Conservation (phyloP, 495 filamentous ascomycete genomes). For the Margaritispora aquatica region DNA sequence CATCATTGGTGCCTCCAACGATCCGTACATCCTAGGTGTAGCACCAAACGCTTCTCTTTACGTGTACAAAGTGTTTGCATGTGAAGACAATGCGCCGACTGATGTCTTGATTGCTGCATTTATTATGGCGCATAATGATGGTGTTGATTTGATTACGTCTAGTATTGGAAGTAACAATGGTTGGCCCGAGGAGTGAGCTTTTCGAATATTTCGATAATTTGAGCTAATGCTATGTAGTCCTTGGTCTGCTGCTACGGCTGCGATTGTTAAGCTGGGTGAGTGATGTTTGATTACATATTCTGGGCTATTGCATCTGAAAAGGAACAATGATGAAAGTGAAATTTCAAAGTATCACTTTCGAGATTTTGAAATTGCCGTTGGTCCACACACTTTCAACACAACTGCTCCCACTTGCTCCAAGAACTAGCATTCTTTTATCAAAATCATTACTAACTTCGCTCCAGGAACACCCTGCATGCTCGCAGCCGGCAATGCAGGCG, state of each 20-base stretch:
- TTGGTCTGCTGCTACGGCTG: neutral
- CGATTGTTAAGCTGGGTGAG: neutral
- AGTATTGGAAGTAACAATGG: neutral
- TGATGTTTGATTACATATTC: no score
- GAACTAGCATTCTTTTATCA: no score
- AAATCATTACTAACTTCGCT: no score
- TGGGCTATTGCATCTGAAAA: no score
- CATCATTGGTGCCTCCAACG: neutral
- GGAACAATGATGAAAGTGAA: no score
- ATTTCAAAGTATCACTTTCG: no score
- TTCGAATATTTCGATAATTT: neutral
- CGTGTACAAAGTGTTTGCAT: slow-evolving; percentile 37
- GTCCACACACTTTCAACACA: no score
- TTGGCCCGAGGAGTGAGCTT: neutral
- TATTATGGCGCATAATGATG: slow-evolving; percentile 33
- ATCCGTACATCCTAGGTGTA: slow-evolving; percentile 33
- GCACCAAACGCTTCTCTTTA: slow-evolving; percentile 40
- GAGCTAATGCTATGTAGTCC: neutral
- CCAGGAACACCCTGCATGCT: neutral
- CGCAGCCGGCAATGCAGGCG: neutral
- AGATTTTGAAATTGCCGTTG: no score
- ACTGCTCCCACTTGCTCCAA: no score
- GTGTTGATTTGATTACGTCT: slow-evolving; percentile 35
- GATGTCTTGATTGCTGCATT: slow-evolving; percentile 30
- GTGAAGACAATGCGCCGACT: slow-evolving; percentile 23